Percentiles rank a stretch among this genome's conserved stretches.
phyloP scores from a whole-genome alignment of 208 protist genomes.

The Tetramitus jugosus region DNA sequence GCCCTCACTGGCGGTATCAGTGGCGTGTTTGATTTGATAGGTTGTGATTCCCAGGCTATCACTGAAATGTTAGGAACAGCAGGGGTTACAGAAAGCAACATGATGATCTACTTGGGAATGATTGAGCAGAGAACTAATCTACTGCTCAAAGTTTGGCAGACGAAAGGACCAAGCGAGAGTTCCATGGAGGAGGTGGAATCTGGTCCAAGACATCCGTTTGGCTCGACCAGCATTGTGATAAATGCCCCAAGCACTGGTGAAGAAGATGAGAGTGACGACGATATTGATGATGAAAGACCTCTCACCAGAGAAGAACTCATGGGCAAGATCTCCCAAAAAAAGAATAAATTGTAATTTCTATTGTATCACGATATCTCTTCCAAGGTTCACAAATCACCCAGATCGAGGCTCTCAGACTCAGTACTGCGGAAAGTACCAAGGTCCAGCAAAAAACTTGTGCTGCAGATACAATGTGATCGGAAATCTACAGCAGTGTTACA shows the following conservation, averaged over 20 bases:
- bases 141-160: conserved; percentile 40
- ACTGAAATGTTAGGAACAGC: conserved; percentile 29
- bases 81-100: conserved; percentile 67
- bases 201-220: not conserved
- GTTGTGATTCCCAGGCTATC: conserved; percentile 42
- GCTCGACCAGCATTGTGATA: not conserved
- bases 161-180: not conserved
- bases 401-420: no score
- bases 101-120: conserved; percentile 67
- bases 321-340: not conserved
- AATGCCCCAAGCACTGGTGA: not conserved
- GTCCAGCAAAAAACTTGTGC: no score
- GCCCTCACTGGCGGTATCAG: conserved; percentile 57
- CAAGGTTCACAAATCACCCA: no score
- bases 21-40: conserved; percentile 60
- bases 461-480: no score
- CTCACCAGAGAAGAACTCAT: conserved; percentile 25
- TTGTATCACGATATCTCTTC: no score
- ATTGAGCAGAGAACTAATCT: conserved; percentile 73
- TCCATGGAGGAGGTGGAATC: not conserved
- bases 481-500: no score
- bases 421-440: no score
- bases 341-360: no score
- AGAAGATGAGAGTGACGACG: conserved; percentile 22
- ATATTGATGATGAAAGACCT: conserved; percentile 25